phyloP scores from a whole-genome alignment of 148 eudicot genomes.

The Simmondsia chinensis region DNA sequence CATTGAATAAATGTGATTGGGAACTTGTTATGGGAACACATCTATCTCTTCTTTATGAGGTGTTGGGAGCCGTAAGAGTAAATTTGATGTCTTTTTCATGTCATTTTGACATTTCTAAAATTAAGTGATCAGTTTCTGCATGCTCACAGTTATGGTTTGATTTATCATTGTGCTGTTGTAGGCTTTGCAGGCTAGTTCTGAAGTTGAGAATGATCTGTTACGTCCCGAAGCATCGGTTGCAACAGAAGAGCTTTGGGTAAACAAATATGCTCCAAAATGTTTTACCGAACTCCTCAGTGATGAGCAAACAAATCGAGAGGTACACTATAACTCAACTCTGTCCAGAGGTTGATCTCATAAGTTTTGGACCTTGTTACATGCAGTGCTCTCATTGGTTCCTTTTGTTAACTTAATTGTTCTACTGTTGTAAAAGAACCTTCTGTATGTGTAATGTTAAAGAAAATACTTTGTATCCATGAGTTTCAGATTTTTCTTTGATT shows the following conservation, averaged over 20 bases:
- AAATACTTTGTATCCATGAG: slow-evolving; percentile 1
- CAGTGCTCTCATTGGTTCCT: too few relatives aligned
- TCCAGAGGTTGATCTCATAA: too few relatives aligned
- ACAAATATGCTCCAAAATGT: slow-evolving; percentile 88
- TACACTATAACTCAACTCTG: slow-evolving; percentile 12
- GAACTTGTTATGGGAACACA: too few relatives aligned
- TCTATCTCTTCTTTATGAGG: too few relatives aligned
- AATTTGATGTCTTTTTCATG: too few relatives aligned
- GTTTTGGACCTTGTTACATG: too few relatives aligned
- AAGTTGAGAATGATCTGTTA: slow-evolving; percentile 18
- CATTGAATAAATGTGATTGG: too few relatives aligned
- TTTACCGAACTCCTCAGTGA: slow-evolving; percentile 97
- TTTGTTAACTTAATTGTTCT: too few relatives aligned
- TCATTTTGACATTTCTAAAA: background rate
- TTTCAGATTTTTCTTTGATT: background rate
- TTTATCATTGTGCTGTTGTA: slow-evolving; percentile 11
- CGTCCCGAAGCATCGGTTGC: slow-evolving; percentile 34
- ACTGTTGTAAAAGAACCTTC: too few relatives aligned
- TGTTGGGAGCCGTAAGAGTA: too few relatives aligned
- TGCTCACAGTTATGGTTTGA: background rate
- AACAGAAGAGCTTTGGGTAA: slow-evolving; percentile 84
- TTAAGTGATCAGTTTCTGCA: background rate
- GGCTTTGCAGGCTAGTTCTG: slow-evolving; percentile 73
- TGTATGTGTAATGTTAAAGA: too few relatives aligned
- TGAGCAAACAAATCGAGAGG: slow-evolving; percentile 96